Conservation (phyloP, 2,329 filamentous ascomycete genomes). For the Cladosporium sp. region DNA sequence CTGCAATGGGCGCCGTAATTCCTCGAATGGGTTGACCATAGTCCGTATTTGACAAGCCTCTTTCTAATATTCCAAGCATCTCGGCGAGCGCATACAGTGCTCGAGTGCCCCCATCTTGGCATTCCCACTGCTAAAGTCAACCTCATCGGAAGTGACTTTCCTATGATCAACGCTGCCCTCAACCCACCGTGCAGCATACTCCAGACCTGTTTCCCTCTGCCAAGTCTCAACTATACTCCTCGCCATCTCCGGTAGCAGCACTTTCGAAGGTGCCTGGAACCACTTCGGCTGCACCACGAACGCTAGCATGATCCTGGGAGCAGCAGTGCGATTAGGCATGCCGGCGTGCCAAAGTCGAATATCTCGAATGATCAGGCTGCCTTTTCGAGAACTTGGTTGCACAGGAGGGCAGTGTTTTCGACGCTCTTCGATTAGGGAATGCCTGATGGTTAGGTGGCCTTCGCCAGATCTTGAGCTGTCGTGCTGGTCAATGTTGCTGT, state of each 20-base stretch:
- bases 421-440: conserved; percentile 25
- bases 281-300: conserved; percentile 56
- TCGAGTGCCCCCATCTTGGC: conserved; percentile 22
- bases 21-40: too few species aligned
- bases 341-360: conserved; percentile 65
- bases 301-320: conserved; percentile 33
- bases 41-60: too few species aligned
- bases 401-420: conserved; percentile 44
- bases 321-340: conserved; percentile 57
- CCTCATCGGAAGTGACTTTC: conserved; percentile 25
- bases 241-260: conserved; percentile 23
- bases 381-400: conserved; percentile 56
- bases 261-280: conserved; percentile 25
- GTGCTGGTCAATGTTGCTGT: conserved; percentile 42
- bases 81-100: conserved; percentile 21
- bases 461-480: conserved; percentile 53
- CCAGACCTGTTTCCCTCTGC: conserved; percentile 23
- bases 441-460: conserved; percentile 53
- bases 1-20: too few species aligned
- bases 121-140: conserved; percentile 25
- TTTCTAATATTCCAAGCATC: too few species aligned
- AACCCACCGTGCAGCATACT: conserved; percentile 24
- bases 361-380: conserved; percentile 60
- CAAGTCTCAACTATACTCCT: conserved; percentile 22
- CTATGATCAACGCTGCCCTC: conserved; percentile 28